phyloP scores from a whole-genome alignment of 192 early-diverging fungal species.

The Rhizophagus clarus region DNA sequence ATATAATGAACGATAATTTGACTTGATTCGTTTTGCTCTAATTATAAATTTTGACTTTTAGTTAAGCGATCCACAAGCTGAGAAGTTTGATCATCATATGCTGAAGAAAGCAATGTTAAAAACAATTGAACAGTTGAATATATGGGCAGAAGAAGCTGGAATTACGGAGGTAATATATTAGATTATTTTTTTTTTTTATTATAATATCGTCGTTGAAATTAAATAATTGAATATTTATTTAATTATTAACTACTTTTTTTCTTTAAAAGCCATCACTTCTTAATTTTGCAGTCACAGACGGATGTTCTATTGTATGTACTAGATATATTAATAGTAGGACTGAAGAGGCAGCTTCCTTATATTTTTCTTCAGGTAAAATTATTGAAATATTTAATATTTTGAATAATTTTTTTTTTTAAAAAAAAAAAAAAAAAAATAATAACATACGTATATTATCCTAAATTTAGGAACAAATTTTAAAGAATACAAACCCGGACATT shows the following conservation, averaged over 20 bases:
- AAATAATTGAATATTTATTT: neutral
- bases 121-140: constrained; percentile 75
- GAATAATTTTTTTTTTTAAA: neutral
- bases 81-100: constrained; percentile 58
- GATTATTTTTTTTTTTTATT: neutral
- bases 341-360: constrained; percentile 72
- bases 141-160: constrained; percentile 66
- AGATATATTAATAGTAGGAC: constrained; percentile 71
- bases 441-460: neutral
- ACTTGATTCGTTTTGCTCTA: neutral
- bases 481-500: constrained; percentile 65
- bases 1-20: neutral
- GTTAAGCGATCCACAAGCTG: constrained; percentile 41
- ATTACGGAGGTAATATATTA: constrained; percentile 47
- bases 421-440: neutral
- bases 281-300: constrained; percentile 86
- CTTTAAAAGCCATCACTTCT: constrained; percentile 53
- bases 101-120: constrained; percentile 72
- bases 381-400: neutral
- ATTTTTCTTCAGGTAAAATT: constrained; percentile 65
- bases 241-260: neutral
- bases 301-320: constrained; percentile 73
- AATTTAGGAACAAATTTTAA: constrained; percentile 63
- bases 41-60: neutral
- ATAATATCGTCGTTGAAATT: neutral